Conservation (phyloP, 2,329 filamentous ascomycete genomes). For the Aureobasidium pullulans region DNA sequence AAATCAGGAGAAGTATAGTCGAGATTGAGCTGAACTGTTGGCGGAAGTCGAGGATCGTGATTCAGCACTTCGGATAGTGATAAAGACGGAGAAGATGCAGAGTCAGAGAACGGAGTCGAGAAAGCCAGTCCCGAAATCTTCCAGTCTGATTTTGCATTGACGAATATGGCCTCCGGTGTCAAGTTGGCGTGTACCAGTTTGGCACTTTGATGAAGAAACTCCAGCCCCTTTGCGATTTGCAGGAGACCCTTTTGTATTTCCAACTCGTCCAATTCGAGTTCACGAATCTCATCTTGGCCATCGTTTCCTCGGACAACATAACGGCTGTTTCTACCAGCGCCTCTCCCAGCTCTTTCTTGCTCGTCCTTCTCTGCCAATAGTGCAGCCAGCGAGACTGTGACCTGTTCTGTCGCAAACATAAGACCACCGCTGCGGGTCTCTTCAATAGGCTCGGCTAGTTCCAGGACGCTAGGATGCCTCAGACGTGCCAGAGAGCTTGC, state of each 20-base stretch:
- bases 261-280: conserved; percentile 90
- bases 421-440: conserved; percentile 85
- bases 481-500: conserved; percentile 81
- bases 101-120: conserved; percentile 65
- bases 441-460: conserved; percentile 90
- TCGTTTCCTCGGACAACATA: conserved; percentile 75
- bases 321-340: conserved; percentile 64
- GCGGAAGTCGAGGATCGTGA: conserved; percentile 74
- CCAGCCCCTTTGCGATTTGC: conserved; percentile 86
- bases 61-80: conserved; percentile 79
- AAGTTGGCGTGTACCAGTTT: conserved; percentile 90
- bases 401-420: conserved; percentile 90
- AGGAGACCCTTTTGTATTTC: conserved; percentile 95
- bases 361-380: conserved; percentile 83
- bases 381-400: conserved; percentile 80
- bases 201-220: conserved; percentile 93
- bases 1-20: conserved; percentile 96
- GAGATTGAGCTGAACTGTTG: conserved; percentile 76
- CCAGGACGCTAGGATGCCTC: conserved; percentile 84
- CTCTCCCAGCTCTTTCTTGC: conserved; percentile 63
- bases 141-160: conserved; percentile 98
- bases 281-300: conserved; percentile 59
- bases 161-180: conserved; percentile 84
- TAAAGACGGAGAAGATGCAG: conserved; percentile 57
- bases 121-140: conserved; percentile 95